Evolutionary conservation across 75 land plant genomes (phyloP).

Genomic region (Selaginella moellendorffii): DNA sequence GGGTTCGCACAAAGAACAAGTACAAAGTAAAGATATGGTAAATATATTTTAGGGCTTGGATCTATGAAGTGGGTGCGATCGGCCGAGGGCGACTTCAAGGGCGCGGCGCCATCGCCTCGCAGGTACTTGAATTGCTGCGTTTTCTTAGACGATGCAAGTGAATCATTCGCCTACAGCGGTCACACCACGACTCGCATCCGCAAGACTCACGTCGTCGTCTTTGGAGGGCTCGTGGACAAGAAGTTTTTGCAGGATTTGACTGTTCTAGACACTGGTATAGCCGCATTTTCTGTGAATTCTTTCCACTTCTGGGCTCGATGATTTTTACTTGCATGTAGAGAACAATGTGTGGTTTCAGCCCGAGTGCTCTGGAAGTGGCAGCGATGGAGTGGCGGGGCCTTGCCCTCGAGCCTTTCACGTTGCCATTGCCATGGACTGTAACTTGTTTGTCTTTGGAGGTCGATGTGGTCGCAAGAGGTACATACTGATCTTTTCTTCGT

Average conservation of each 20-base stretch:
- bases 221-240: constrained; percentile 82
- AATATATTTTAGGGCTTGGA: not conserved
- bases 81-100: constrained; percentile 54
- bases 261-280: constrained; percentile 63
- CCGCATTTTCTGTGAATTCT: not conserved
- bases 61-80: constrained; percentile 68
- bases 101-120: constrained; percentile 57
- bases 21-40: no score
- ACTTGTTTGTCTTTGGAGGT: constrained; percentile 94
- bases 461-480: constrained; percentile 79
- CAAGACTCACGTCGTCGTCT: constrained; percentile 60
- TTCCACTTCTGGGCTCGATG: not conserved
- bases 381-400: constrained; percentile 61
- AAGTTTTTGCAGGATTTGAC: constrained; percentile 49
- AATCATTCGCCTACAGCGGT: constrained; percentile 76
- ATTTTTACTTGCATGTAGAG: constrained; percentile 31
- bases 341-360: constrained; percentile 85
- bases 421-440: constrained; percentile 81
- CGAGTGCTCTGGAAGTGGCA: constrained; percentile 69
- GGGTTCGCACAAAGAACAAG: no score
- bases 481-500: not conserved
- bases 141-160: no score
- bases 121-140: no score
- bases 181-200: constrained; percentile 72
- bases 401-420: constrained; percentile 90